Conservation (phyloP, 1,284 basidiomycete genomes). For the Tilletia setariae region DNA sequence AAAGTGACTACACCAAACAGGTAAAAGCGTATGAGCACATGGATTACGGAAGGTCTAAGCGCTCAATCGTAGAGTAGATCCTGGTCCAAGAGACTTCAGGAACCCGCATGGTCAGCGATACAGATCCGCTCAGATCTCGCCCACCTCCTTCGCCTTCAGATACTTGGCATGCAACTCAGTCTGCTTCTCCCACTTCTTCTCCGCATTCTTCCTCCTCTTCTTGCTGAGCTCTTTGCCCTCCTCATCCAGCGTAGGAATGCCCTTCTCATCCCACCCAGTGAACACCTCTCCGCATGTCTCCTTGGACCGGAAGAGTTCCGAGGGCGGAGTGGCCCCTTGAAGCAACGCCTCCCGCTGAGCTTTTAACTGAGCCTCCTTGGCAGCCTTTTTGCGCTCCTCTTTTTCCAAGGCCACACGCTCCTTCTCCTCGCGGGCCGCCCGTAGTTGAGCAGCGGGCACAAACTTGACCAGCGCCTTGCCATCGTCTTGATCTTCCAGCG, state of each 20-base stretch:
- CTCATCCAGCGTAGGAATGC: slow-evolving; percentile 77
- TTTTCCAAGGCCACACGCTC: slow-evolving; percentile 73
- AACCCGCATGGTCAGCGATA: not conserved
- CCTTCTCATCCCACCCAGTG: slow-evolving; percentile 75
- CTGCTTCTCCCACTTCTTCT: slow-evolving; percentile 75
- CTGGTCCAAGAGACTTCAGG: too few species aligned
- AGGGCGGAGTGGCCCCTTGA: slow-evolving; percentile 73
- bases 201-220: slow-evolving; percentile 72
- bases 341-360: slow-evolving; percentile 76
- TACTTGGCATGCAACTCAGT: slow-evolving; percentile 47
- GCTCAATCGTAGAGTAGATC: too few species aligned
- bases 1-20: too few species aligned
- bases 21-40: too few species aligned
- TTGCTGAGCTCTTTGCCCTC: slow-evolving; percentile 84
- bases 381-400: slow-evolving; percentile 73
- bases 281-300: slow-evolving; percentile 59
- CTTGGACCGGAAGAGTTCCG: slow-evolving; percentile 66
- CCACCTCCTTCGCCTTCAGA: slow-evolving; percentile 39
- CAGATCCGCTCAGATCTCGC: slow-evolving; percentile 29
- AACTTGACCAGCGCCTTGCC: slow-evolving; percentile 81
- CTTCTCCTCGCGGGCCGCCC: slow-evolving; percentile 84
- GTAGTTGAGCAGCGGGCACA: slow-evolving; percentile 76
- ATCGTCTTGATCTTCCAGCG: slow-evolving; percentile 86
- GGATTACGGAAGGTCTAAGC: too few species aligned
- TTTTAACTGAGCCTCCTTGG: slow-evolving; percentile 68